Evolutionary conservation across 2,329 filamentous ascomycete species (phyloP), one percentile per base, ranked within the genome.

Genomic region (Zasmidium citrigriseum): DNA sequence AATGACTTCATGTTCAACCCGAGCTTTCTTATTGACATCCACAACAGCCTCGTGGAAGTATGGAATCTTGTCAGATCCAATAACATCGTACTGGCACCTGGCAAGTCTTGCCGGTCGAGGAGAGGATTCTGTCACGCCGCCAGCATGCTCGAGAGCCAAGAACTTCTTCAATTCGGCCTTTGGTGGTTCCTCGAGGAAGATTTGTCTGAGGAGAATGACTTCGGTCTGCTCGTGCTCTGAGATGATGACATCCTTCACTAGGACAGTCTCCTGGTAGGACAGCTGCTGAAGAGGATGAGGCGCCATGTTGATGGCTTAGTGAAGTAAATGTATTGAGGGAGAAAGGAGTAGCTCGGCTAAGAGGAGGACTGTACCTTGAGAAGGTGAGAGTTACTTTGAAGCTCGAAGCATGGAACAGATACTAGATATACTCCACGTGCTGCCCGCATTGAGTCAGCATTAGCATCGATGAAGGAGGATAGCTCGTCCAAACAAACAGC

Each of bases 51-150:
- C 52, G 23, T 54, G 38, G 45, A 82, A 86, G 46, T 78, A 76
- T 5, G 81, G 79, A 3, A 80, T 73, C 52, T 78, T 81, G 54
- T 83, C 78, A 1, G 68, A 62, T 1, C 79, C 80, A 55, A 84
- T 77, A 47, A 85, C 76, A 75, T 86, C 83, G 72, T 86, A 87
- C 62, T 82, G 78, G 29, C 81, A 80, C 46, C 80, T 76, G 1
- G 82, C 83, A 51, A 82, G 66, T 25, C 83, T 76, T 7, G 78
- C 73, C 12, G 69, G 68, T 22, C 60, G 54, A 24, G 66, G 59
- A 4, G 64, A 63, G 11, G 57, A 48, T n/a, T 55, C 23, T 24
- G 61, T 61, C 14, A 69, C 59, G 11, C 59, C 57, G 27, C 67
- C 65, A n/a, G 60, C 55, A 44, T 71, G 68, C 46, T 73, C 70